A percentile compares a stretch with the other conserved stretches of the same genome.
Conservation (phyloP, 805 yeast genomes). For the Candida orba region DNA sequence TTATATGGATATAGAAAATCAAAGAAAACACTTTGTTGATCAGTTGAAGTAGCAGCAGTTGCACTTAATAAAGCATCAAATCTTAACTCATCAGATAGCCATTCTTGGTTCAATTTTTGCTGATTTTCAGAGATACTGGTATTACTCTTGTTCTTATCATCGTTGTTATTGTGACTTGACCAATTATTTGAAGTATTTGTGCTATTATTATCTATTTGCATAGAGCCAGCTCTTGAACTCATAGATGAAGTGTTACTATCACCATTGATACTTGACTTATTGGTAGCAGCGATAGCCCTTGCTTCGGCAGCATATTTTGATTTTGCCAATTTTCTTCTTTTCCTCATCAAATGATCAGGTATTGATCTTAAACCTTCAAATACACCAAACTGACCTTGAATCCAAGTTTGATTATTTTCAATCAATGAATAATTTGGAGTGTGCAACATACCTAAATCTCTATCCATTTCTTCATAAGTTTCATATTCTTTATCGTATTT, state of each 20-base stretch:
- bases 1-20: conserved; percentile 38
- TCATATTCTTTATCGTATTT: conserved; percentile 59
- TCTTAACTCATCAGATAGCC: conserved; percentile 64
- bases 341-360: conserved; percentile 17
- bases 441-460: conserved; percentile 52
- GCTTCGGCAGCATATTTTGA: conserved; percentile 16
- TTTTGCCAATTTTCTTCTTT: conserved; percentile 21
- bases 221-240: no score
- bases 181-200: background rate
- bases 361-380: conserved; percentile 40
- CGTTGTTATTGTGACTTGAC: background rate
- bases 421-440: conserved; percentile 36
- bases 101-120: conserved; percentile 30
- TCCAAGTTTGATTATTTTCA: conserved; percentile 38
- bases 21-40: conserved; percentile 46
- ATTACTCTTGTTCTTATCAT: background rate
- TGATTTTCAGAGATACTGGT: conserved; percentile 8
- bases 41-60: conserved; percentile 50
- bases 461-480: conserved; percentile 80
- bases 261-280: no score
- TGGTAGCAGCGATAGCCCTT: conserved; percentile 2
- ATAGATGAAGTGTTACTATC: no score
- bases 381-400: conserved; percentile 79
- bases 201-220: background rate
- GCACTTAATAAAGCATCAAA: conserved; percentile 72